These are phyloP conservation scores for Sporisorium exsertum DNA, from an alignment of 1,284 basidiomycete species.

Conservation along the genomic window DNA sequence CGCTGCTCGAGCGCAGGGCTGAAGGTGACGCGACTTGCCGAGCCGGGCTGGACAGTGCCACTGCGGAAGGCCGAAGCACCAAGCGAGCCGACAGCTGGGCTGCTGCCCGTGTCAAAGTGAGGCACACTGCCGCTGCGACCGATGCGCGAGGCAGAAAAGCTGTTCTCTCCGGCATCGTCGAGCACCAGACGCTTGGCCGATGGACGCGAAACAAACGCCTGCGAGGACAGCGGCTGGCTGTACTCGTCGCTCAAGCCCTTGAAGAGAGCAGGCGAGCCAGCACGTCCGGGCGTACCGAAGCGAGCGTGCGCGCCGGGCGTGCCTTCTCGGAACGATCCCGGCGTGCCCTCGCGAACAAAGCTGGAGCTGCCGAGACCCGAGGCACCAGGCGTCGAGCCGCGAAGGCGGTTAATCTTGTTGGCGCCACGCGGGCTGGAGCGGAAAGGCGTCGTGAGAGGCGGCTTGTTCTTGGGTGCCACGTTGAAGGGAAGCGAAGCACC, in stretches of 20 bases:
- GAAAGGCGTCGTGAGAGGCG: constrained; percentile 72
- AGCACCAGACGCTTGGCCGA: constrained; percentile 95
- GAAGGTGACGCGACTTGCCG: constrained; percentile 54
- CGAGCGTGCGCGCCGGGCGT: constrained; percentile 54
- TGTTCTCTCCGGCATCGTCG: constrained; percentile 71
- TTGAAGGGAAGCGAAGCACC: constrained; percentile 65
- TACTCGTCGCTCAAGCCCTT: constrained; percentile 74
- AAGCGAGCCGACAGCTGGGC: constrained; percentile 41
- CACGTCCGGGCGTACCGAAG: constrained; percentile 46
- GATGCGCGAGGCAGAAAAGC: constrained; percentile 43
- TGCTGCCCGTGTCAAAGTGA: constrained; percentile 38
- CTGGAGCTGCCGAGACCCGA: constrained; percentile 47
- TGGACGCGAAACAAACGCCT: constrained; percentile 78
- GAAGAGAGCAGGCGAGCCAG: constrained; percentile 66
- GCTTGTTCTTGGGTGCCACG: constrained; percentile 70
- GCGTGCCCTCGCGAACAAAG: constrained; percentile 53
- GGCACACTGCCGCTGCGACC: constrained; percentile 51
- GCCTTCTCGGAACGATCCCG: constrained; percentile 63
- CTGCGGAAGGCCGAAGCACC: constrained; percentile 45
- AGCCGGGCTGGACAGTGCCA: constrained; percentile 46
- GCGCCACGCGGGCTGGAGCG: constrained; percentile 65
- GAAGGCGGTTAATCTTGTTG: constrained; percentile 64
- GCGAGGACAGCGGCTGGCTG: constrained; percentile 65
- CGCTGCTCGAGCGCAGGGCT: constrained; percentile 60
- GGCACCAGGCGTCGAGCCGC: constrained; percentile 62